phyloP scores from a whole-genome alignment of 106 monocot species.

The Acorus calamus region DNA sequence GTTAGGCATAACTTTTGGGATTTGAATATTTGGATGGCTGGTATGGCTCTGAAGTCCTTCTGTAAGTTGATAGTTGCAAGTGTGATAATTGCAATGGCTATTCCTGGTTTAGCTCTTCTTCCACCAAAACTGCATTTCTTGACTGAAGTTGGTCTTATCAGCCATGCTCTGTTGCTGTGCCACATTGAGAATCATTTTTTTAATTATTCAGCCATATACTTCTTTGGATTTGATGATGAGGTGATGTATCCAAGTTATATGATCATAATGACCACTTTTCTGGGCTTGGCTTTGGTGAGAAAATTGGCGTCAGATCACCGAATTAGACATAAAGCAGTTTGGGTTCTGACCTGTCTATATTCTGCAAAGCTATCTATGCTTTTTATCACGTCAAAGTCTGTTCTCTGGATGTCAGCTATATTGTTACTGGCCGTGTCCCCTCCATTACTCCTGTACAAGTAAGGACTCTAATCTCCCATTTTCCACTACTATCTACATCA shows the following conservation, averaged over 20 bases:
- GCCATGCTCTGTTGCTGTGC: conserved; percentile 78
- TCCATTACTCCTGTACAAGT: conserved; percentile 97
- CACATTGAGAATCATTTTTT: conserved; percentile 90
- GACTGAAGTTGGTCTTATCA: conserved; percentile 70
- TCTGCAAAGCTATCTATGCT: conserved; percentile 76
- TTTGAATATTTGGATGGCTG: conserved; percentile 96
- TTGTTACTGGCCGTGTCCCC: conserved; percentile 86
- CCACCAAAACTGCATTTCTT: conserved; percentile 68
- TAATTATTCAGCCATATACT: conserved; percentile 77
- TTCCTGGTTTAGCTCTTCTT: conserved; percentile 88
- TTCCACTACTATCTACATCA: too few species aligned
- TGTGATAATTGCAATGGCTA: conserved; percentile 61
- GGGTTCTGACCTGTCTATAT: conserved; percentile 86
- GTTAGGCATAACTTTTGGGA: conserved; percentile 90
- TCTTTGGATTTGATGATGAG: conserved; percentile 90
- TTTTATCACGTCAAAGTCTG: conserved; percentile 77
- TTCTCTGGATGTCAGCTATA: conserved; percentile 76
- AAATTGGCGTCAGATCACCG: conserved; percentile 56
- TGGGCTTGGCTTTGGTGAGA: conserved; percentile 71
- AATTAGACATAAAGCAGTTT: conserved; percentile 79
- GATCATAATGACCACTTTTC: conserved; percentile 64
- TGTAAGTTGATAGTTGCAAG: conserved; percentile 71
- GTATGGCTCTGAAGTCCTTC: conserved; percentile 88
- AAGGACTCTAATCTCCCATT: conserved; percentile 1
- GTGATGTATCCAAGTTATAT: conserved; percentile 97